These are phyloP conservation scores for Mortierella sp. DNA, from an alignment of 371 early-diverging fungal species.

Conservation along the genomic window DNA sequence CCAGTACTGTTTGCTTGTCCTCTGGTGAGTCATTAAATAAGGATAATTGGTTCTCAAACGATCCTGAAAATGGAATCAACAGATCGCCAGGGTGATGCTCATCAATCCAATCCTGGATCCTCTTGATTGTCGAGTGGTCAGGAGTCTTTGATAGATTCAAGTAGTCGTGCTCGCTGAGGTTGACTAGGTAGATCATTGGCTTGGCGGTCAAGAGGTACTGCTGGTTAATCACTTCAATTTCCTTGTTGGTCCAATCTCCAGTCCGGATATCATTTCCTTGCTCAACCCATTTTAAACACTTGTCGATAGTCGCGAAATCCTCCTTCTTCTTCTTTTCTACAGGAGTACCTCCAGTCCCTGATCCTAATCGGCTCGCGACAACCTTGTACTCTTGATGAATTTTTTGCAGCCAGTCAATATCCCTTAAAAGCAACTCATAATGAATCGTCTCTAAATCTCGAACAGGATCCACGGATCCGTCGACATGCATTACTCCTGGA, in stretches of 20 bases:
- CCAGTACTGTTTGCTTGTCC: conserved; percentile 74
- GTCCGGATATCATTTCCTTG: conserved; percentile 89
- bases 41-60: conserved; percentile 76
- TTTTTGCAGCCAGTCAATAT: conserved; percentile 87
- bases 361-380: conserved; percentile 63
- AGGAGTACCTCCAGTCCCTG: conserved; percentile 84
- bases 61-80: conserved; percentile 93
- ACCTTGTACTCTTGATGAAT: conserved; percentile 65
- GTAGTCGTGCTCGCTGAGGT: conserved; percentile 93
- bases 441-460: conserved; percentile 98
- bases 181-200: conserved; percentile 97
- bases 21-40: conserved; percentile 60
- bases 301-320: conserved; percentile 81
- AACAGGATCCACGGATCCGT: conserved; percentile 94
- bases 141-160: conserved; percentile 62
- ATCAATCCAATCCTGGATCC: conserved; percentile 95
- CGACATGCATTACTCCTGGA: conserved; percentile 89
- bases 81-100: conserved; percentile 87
- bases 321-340: conserved; percentile 94
- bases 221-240: conserved; percentile 92
- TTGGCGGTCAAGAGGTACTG: conserved; percentile 97
- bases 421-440: conserved; percentile 96
- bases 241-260: conserved; percentile 91
- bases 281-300: conserved; percentile 81
- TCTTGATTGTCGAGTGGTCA: conserved; percentile 64